phyloP scores from a whole-genome alignment of 495 filamentous ascomycete genomes.

The Aspergillus olivimuriae region DNA sequence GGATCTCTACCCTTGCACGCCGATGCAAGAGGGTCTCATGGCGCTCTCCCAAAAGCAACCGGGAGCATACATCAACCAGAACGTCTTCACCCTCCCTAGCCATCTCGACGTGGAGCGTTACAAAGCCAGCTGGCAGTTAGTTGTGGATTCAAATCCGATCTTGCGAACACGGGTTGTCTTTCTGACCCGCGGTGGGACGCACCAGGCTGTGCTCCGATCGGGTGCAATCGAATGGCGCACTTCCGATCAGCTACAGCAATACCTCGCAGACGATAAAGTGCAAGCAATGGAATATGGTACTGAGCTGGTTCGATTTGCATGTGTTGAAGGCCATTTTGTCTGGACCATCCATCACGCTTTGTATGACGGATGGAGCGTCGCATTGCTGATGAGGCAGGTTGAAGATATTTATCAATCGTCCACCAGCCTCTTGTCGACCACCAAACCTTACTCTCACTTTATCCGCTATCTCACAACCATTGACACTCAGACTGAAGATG shows the following conservation, averaged over 20 bases:
- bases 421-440: neutral
- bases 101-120: conserved; percentile 16
- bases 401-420: neutral
- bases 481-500: too few species aligned
- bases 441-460: neutral
- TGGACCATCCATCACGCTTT: conserved; percentile 46
- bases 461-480: neutral
- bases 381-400: conserved; percentile 17
- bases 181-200: conserved; percentile 25
- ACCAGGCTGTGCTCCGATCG: conserved; percentile 36
- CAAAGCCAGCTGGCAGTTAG: conserved; percentile 28
- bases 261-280: conserved; percentile 5
- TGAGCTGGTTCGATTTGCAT: neutral
- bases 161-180: conserved; percentile 47
- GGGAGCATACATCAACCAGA: conserved; percentile 41
- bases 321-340: conserved; percentile 2
- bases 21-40: conserved; percentile 52
- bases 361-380: conserved; percentile 53
- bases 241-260: neutral
- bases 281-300: neutral
- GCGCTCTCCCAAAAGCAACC: conserved; percentile 37
- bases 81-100: neutral
- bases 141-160: conserved; percentile 29
- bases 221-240: neutral
- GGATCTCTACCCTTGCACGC: conserved; percentile 53